Evolutionary conservation across 1,139 yeast genomes (phyloP), one percentile per base, ranked within the genome.

Genomic region (Lodderomyces orthopsilosis): DNA sequence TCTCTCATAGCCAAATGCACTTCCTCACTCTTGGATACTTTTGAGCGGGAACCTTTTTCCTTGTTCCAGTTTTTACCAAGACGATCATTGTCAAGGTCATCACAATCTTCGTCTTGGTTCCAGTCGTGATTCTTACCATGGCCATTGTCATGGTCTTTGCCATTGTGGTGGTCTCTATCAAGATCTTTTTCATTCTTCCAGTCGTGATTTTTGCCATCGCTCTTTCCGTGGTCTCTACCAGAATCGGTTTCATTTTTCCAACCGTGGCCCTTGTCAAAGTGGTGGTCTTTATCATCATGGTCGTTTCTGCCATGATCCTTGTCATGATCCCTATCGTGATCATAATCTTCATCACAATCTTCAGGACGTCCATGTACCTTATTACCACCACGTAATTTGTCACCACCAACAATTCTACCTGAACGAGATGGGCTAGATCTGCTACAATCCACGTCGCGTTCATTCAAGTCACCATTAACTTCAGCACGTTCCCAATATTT

Each of bases 1-100:
- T 30, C 48, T 24, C 41, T 24, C 14, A 38, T 18, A n/a, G 32
- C 28, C 27, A 38, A 15, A 19, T 27, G 40, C 18, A 37, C 8
- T 22, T 37, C 35, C 6, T 38, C 41, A 32, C 24, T 23, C 27
- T 38, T 38, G 27, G 32, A 28, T 18, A 28, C 17, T 12, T 27
- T 19, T 4, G 33, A 13, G n/a, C 32, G 19, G 12, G 14, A 26
- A 12, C 24, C 35, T 17, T 27, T 40, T 15, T 28, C 42, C n/a
- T 26, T 35, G 27, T 33, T 33, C 18, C 18, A 28, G 8, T 28
- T 22, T 38, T 28, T 27, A 15, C 40, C 39, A 26, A 17, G 22
- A 33, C 15, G 27, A 38, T 22, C 28, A 27, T 38, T 38, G 13
- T 23, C 37, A 27, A 27, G 14, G 4, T 24, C 36, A 39, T 39